Conservation (phyloP, 2,329 filamentous ascomycete species). For the Aspergillus sp. region DNA sequence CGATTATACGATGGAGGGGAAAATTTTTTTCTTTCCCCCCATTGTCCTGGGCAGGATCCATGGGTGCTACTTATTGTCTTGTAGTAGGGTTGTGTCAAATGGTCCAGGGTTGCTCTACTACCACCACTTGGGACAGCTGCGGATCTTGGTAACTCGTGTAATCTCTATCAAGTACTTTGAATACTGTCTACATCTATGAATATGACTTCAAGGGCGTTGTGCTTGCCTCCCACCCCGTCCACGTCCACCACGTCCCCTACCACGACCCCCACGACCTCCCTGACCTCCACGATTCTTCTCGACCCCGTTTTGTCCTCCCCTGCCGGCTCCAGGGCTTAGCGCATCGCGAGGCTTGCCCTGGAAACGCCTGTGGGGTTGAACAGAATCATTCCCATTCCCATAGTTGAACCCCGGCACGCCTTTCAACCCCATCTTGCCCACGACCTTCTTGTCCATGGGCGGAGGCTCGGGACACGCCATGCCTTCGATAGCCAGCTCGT, state of each 20-base stretch:
- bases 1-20: no score
- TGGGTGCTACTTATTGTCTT: no score
- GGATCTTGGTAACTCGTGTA: no score
- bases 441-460: constrained; percentile 34
- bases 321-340: constrained; percentile 21
- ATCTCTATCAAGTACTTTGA: no score
- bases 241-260: constrained; percentile 15
- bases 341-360: constrained; percentile 21
- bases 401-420: constrained; percentile 35
- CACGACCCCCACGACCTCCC: constrained; percentile 14
- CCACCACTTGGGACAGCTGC: no score
- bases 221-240: background rate
- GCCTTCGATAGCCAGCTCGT: constrained; percentile 33
- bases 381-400: constrained; percentile 12
- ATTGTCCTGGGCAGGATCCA: no score
- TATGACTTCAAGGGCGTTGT: no score
- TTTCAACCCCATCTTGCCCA: constrained; percentile 42
- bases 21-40: no score
- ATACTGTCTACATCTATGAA: no score
- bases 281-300: constrained; percentile 19
- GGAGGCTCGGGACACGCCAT: constrained; percentile 39
- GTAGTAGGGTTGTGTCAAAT: no score
- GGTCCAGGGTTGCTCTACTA: no score
- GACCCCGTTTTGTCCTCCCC: constrained; percentile 14
- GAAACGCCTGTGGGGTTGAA: constrained; percentile 13